Conservation (phyloP, 495 filamentous ascomycete species). For the Aspergillus diversus region DNA sequence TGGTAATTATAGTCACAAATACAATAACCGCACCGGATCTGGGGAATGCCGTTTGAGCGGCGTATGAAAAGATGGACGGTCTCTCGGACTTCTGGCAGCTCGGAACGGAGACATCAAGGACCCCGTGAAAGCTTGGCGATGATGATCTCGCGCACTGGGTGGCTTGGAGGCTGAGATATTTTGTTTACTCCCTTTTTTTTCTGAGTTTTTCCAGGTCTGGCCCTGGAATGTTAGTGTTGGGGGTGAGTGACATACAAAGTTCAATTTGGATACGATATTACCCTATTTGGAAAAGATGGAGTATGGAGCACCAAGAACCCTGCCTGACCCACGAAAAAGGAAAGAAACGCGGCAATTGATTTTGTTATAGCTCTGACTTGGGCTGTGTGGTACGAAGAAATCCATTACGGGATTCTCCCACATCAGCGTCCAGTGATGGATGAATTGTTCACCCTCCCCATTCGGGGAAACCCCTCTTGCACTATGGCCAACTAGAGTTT, state of each 20-base stretch:
- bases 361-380: background rate
- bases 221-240: background rate
- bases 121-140: constrained; percentile 1
- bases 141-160: background rate
- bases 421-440: background rate
- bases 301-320: no score
- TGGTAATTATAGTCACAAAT: background rate
- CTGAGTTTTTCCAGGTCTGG: background rate
- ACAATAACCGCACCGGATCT: background rate
- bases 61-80: background rate
- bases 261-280: constrained; percentile 3
- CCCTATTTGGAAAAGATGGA: background rate
- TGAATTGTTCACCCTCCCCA: background rate
- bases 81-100: constrained; percentile 2
- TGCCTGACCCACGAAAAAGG: background rate
- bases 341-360: background rate
- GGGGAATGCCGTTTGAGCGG: background rate
- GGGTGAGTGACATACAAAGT: background rate
- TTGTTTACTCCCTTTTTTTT: background rate
- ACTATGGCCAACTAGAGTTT: background rate
- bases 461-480: background rate
- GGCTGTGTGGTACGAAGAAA: background rate
- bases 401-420: background rate
- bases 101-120: constrained; percentile 5
- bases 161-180: background rate